Conservation (phyloP, 306 rosid species). For the Gastrolobium villosum region DNA sequence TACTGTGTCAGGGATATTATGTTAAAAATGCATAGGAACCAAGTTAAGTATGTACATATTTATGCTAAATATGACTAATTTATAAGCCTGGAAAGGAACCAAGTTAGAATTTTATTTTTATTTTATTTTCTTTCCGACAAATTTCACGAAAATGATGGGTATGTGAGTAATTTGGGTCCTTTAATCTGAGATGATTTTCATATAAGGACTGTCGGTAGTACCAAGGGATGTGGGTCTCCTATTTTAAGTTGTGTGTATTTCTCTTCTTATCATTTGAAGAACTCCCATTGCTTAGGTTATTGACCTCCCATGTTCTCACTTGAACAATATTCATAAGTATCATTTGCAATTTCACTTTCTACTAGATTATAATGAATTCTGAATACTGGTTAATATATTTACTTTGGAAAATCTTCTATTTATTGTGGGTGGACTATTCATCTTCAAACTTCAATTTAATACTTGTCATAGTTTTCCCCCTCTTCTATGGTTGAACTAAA, state of each 20-base stretch:
- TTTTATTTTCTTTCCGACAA: not conserved
- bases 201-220: not conserved
- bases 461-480: too few relatives aligned
- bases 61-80: slow-evolving; percentile 36
- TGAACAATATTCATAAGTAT: slow-evolving; percentile 19
- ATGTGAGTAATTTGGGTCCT: slow-evolving; percentile 26
- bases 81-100: slow-evolving; percentile 17
- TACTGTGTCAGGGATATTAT: slow-evolving; percentile 30
- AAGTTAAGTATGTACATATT: slow-evolving; percentile 21
- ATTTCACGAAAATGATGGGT: not conserved
- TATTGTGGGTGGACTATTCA: not conserved
- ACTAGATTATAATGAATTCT: not conserved
- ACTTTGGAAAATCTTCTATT: not conserved
- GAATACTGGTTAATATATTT: not conserved
- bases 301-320: not conserved
- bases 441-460: not conserved
- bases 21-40: slow-evolving; percentile 33
- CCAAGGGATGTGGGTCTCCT: not conserved
- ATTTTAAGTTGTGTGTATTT: slow-evolving; percentile 3
- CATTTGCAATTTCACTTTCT: not conserved
- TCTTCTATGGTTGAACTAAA: too few relatives aligned
- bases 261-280: not conserved
- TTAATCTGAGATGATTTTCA: not conserved
- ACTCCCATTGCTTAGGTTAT: not conserved
- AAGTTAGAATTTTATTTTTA: not conserved